A percentile compares a stretch with the other conserved stretches of the same genome.
phyloP scores from a whole-genome alignment of 2,329 filamentous ascomycete species.

The Coniochaeta sp. region DNA sequence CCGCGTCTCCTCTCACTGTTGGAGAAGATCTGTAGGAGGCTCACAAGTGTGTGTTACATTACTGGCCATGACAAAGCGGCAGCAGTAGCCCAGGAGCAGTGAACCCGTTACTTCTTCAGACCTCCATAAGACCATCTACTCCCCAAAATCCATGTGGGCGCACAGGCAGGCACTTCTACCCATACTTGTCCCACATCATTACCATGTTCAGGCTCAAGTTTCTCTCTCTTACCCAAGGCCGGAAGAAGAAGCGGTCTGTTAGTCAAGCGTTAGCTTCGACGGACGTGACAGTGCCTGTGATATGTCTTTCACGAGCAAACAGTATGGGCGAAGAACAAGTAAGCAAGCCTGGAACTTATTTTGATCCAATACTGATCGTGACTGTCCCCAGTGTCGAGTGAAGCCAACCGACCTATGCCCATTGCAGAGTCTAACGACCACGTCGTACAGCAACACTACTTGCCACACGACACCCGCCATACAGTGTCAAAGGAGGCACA shows the following conservation, averaged over 20 bases:
- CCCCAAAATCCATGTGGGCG: background rate
- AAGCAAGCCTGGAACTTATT: background rate
- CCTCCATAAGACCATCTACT: background rate
- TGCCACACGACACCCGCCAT: background rate
- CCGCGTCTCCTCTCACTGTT: background rate
- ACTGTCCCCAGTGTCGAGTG: background rate
- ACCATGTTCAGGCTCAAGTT: slow-evolving; percentile 3
- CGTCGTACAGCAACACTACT: background rate
- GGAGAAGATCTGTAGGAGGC: background rate
- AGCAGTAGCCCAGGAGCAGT: background rate
- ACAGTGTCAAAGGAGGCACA: background rate
- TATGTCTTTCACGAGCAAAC: background rate
- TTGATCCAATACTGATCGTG: background rate
- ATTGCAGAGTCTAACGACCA: background rate
- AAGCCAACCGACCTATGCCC: background rate
- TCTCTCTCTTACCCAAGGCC: background rate
- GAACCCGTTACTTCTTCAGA: background rate
- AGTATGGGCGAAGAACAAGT: background rate
- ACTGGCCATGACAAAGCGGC: background rate
- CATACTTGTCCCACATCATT: background rate
- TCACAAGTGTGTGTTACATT: background rate
- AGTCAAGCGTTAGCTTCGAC: background rate
- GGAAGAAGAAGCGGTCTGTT: background rate
- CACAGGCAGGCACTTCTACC: background rate
- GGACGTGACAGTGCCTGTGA: background rate